Evolutionary conservation across 2,329 filamentous ascomycete genomes (phyloP), one percentile per base, ranked within the genome.

Genomic region (Scopulariopsis brevicaulis): DNA sequence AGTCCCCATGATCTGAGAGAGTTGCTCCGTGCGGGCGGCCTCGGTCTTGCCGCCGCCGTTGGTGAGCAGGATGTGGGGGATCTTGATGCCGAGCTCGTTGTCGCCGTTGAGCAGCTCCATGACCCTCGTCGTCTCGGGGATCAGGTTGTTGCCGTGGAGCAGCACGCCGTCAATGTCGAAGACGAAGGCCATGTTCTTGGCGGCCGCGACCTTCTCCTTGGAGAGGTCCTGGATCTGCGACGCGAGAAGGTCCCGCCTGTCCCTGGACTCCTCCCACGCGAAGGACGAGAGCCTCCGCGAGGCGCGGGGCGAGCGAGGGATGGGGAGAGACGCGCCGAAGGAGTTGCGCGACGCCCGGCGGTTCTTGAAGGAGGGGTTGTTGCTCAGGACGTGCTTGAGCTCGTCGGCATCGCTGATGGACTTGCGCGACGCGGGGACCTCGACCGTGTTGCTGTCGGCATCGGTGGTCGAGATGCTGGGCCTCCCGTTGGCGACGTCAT

Each of bases 41-140:
- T 96, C 93, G 0, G 90, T 92, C 77, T 96, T 96, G 59, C 94
- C 94, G 51, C 94, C 94, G 64, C 94, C 93, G 72, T 99, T 99
- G 60, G 94, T 99, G 62, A 99, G 79, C 37, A 99, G 82, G 66
- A 99, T 93, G 73, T 96, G 96, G 12, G 93, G 92, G 54, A 96
- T 90, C 78, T 86, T 88, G 75, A 90, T 89, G 60, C 86, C 86
- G 55, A 90, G 82, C 73, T 90, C 84, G 53, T 82, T 78, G 66
- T 91, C 80, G 53, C 79, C 73, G 64, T 91, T 84, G 25, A 97
- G 84, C 65, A 85, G 86, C 35, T 77, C 74, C 28, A 99, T 80
- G 15, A 90, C 81, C 65, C 89, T 79, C 1, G 83, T 77, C 1
- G 94, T 93, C 37, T 89, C 87, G 1, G 90, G 87, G 54, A 97